phyloP scores from a whole-genome alignment of 768 basidiomycete species.

The Strobilomyces dryophilus region DNA sequence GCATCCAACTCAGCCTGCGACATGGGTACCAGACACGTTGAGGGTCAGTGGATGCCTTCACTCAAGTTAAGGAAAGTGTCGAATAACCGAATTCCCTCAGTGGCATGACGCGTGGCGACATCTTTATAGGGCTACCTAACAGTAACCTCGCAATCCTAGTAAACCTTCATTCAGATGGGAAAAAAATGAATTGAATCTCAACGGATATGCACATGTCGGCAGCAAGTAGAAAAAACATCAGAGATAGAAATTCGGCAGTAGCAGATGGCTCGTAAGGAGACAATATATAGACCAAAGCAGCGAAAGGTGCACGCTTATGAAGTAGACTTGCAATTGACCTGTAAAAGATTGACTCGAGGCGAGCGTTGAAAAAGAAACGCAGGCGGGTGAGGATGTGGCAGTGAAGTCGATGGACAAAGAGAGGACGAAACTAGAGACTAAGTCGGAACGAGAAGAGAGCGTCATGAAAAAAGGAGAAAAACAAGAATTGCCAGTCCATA shows the following conservation, averaged over 20 bases:
- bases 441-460: slow-evolving; percentile 23
- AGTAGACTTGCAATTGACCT: slow-evolving; percentile 36
- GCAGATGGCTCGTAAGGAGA: slow-evolving; percentile 31
- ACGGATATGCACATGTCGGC: slow-evolving; percentile 45
- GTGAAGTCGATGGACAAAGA: slow-evolving; percentile 47
- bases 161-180: slow-evolving; percentile 2
- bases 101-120: slow-evolving; percentile 1
- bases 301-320: slow-evolving; percentile 27
- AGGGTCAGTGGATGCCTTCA: background rate
- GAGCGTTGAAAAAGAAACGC: slow-evolving; percentile 40
- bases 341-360: slow-evolving; percentile 64
- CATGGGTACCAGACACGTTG: slow-evolving; percentile 14
- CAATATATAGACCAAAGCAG: slow-evolving; percentile 36
- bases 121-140: slow-evolving; percentile 5
- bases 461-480: slow-evolving; percentile 19
- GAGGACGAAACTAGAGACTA: slow-evolving; percentile 16
- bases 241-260: slow-evolving; percentile 32
- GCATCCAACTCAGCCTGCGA: slow-evolving; percentile 48
- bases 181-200: slow-evolving; percentile 35
- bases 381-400: slow-evolving; percentile 52
- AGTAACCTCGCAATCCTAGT: background rate
- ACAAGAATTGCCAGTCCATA: slow-evolving; percentile 23
- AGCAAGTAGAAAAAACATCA: slow-evolving; percentile 33
- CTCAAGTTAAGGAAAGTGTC: background rate
- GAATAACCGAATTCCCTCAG: background rate